Evolutionary conservation across 2,329 filamentous ascomycete genomes (phyloP), one percentile per base, ranked within the genome.

Genomic region (Fusarium nodosum): DNA sequence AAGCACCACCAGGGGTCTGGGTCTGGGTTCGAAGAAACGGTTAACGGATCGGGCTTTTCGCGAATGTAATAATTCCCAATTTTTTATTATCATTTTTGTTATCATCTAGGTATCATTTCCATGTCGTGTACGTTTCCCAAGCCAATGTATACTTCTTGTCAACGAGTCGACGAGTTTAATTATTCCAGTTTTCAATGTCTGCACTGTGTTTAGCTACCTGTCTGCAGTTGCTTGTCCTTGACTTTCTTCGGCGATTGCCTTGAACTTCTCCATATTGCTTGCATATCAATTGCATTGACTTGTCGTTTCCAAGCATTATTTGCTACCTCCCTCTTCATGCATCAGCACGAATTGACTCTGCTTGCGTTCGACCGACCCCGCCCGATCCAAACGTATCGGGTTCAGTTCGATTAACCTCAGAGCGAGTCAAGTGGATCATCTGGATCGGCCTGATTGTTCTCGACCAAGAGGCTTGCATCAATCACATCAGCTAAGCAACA

Each of bases 31-130:
- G 48, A 51, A 64, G 68, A 62, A 64, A 64, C 57, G 72, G 70
- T 67, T 67, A 52, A 70, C 39, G 68, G 67, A 71, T 69, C 69
- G 66, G 72, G 74, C 78, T 79, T 76, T 80, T 82, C 80, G 79
- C 79, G 82, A 72, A 69, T 84, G 82, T 84, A 84, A 82, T 84
- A 84, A 79, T 80, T 78, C 79, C 80, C 75, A 77, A 77, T 78
- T 78, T 77, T 78, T 78, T 77, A 76, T 74, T 78, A 77, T 75
- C 77, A 74, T 66, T 66, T 66, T 72, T 66, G 70, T 68, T 72
- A 70, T 67, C 63, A 64, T 72, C 69, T 69, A 45, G 46, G 60
- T 60, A 60, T 57, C 57, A 34, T 69, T 72, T 74, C 64, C 45
- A 67, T 72, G 71, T 68, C 61, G 66, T 75, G 70, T 72, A 75